These are phyloP conservation scores for Trichoderma arundinaceum DNA, from an alignment of 2,329 filamentous ascomycete species.

Conservation along the genomic window DNA sequence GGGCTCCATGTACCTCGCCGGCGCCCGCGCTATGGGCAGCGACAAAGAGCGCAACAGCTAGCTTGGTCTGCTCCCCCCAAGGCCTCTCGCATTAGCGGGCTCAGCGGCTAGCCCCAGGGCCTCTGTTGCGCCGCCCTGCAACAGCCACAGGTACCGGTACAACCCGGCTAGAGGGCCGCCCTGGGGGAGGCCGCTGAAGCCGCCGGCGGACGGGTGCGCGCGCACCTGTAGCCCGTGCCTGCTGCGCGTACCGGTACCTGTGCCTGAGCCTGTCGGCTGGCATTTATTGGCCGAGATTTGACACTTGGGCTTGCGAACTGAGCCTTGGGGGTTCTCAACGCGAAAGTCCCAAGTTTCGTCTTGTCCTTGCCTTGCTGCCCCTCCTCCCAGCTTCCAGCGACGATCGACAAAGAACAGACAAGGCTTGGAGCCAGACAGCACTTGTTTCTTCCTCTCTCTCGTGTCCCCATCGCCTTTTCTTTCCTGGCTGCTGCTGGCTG, in stretches of 20 bases:
- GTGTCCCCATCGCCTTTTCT: neutral
- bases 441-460: neutral
- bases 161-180: neutral
- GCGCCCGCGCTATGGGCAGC: constrained; percentile 23
- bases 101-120: constrained; percentile 13
- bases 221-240: neutral
- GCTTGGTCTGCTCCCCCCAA: neutral
- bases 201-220: too few species aligned
- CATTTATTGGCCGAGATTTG: constrained; percentile 29
- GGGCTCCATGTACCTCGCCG: neutral
- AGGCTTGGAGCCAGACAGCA: constrained; percentile 4
- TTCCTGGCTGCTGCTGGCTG: neutral
- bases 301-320: constrained; percentile 24
- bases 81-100: neutral
- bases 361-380: constrained; percentile 17
- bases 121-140: neutral
- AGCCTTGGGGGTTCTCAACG: constrained; percentile 23
- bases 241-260: constrained; percentile 5
- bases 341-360: constrained; percentile 19
- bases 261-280: constrained; percentile 13
- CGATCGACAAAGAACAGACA: constrained; percentile 12
- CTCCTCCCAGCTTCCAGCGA: constrained; percentile 21
- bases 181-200: neutral
- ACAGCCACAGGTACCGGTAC: neutral
- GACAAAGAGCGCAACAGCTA: neutral